Evolutionary conservation across 164 flowering plant species (phyloP), one percentile per base, ranked within the genome.

Genomic region (Magnolia sinica): DNA sequence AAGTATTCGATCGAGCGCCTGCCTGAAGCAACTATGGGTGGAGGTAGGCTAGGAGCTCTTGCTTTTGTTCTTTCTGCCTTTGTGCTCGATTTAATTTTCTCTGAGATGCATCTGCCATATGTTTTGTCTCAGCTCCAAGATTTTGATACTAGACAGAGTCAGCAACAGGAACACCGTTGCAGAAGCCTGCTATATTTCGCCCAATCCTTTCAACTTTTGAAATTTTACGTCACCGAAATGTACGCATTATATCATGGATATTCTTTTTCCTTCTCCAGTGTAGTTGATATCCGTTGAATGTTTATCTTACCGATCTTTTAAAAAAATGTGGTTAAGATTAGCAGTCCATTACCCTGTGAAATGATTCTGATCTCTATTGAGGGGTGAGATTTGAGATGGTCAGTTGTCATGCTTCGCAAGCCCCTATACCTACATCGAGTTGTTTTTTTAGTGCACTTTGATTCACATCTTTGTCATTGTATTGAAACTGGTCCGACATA

Each of bases 21-120:
- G 80, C 99, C 99, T 49, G 99, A 94, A 84, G 99, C 99, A 68
- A 96, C 98, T 52, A 86, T 96, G 27, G 98, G 98, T 75, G 98
- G 97, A 92, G 98, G 98, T 91, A 89, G 8, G 87, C 68, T 68
- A 24, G 22, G 69, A 68, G 66, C 69, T 16, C 0, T 71, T 4
- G 7, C 45, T 4, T 4, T 37, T 29, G 50, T 2, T 8, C 23
- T 27, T 19, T 31, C 63, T 74, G n/a, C 8, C 24, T 9, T 14
- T 64, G 8, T 50, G 51, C 69, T 14, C 61, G 24, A 19, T 61
- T 8, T 65, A 3, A 9, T 73, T 9, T 45, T 18, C n/a, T 31
- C n/a, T 73, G 51, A 29, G 51, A 45, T 71, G 20, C 29, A 37
- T 64, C 7, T 29, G 22, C 19, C 45, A 16, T 22, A n/a, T 70